Evolutionary conservation across 768 basidiomycete species (phyloP), one percentile per base, ranked within the genome.

Genomic region (Mycena galericulata): DNA sequence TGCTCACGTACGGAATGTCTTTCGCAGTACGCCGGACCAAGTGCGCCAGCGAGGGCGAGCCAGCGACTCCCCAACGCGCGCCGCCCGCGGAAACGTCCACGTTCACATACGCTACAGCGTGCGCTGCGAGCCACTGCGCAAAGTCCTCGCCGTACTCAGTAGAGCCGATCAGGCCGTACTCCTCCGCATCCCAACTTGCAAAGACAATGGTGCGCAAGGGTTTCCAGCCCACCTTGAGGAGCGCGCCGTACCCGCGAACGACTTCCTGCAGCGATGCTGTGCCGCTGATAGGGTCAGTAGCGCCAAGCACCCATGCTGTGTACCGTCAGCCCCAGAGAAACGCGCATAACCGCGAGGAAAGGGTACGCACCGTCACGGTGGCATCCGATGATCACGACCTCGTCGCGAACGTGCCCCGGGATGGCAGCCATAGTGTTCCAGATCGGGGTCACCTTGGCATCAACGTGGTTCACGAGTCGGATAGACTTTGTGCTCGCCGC

Each of bases 381-480:
- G 71, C 92, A 92, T 4, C 96, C 97, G 56, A 98, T 79, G 9
- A 98, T 77, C 26, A 98, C 90, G 4, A 96, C 89, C 77, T 98
- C 97, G 74, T 96, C 90, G 64, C 86, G 86, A 73, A 96, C 87
- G 65, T 91, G 88, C 3, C 95, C 96, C 9, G 94, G 95, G 65
- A 97, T 92, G 30, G 90, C 85, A 14, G 87, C 91, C 87, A 93
- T 92, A 17, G 89, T 85, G 79, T 97, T 98, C 95, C 95, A 97
- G 53, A 97, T 95, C 18, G 95, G 94, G 6, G 87, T 96, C 15
- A 96, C 88, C 74, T 90, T 89, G 30, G 86, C 89, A 63, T 95
- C 87, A 43, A 97, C 93, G 70, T 86, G 83, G 71, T 90, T 90
- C 17, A 88, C 85, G 55, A 89, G 75, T 58, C 84, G 85, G 26